Conservation (phyloP, 1,284 basidiomycete species). For the Malassezia psittaci region DNA sequence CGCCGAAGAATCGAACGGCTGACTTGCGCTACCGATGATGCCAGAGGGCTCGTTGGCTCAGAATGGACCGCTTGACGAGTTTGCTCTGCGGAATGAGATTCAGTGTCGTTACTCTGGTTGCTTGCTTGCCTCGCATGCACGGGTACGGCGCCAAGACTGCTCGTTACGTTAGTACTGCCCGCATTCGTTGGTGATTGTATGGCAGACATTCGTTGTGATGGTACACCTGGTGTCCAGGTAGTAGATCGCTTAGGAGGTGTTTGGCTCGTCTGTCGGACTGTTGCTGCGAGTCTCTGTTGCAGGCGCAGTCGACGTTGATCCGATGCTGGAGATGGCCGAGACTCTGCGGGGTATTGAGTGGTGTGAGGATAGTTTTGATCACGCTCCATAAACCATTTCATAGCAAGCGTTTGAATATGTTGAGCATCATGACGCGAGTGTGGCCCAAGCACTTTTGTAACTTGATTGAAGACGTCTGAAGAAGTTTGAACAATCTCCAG, state of each 20-base stretch:
- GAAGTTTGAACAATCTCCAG: conserved; percentile 4
- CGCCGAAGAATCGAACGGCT: conserved; percentile 18
- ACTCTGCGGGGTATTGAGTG: neutral
- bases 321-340: neutral
- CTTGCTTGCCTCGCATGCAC: no score
- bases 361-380: no score
- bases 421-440: conserved; percentile 35
- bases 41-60: neutral
- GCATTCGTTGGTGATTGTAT: neutral
- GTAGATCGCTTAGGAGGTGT: conserved; percentile 3
- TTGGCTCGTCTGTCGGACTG: conserved; percentile 1
- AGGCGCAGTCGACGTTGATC: neutral
- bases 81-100: neutral
- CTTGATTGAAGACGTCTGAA: conserved; percentile 26
- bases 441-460: conserved; percentile 31
- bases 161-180: neutral
- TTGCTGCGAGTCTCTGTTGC: conserved; percentile 13
- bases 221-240: neutral
- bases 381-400: conserved; percentile 17
- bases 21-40: neutral
- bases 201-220: neutral
- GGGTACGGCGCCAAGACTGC: neutral
- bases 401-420: conserved; percentile 33
- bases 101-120: neutral
- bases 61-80: neutral